Conservation (phyloP, 129 eudicot species). For the Chrysanthemum seticuspe region DNA sequence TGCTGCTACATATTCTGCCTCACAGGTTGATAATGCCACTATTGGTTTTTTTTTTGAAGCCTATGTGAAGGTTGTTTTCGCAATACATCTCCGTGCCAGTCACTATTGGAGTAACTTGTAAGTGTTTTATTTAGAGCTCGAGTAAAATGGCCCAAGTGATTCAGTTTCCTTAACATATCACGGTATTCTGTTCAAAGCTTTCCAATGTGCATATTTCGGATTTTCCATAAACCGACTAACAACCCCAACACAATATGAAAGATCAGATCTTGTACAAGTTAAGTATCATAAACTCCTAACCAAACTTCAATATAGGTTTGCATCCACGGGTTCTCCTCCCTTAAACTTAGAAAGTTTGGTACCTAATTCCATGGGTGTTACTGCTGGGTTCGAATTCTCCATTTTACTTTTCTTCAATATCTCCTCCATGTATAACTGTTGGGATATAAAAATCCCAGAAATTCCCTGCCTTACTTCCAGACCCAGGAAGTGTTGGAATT, state of each 20-base stretch:
- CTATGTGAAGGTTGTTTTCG: neutral
- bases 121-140: neutral
- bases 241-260: neutral
- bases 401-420: neutral
- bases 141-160: neutral
- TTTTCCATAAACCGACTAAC: neutral
- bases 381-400: neutral
- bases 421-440: neutral
- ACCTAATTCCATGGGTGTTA: too few species aligned
- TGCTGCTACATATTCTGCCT: slow-evolving; percentile 21
- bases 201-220: neutral
- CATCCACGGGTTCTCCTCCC: neutral
- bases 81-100: too few species aligned
- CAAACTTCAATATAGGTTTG: neutral
- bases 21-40: too few species aligned
- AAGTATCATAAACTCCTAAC: slow-evolving; percentile 8
- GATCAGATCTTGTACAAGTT: slow-evolving; percentile 7
- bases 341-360: too few species aligned
- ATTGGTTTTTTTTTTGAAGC: neutral
- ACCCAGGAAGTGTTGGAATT: too few species aligned
- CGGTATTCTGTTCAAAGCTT: neutral
- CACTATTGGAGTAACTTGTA: neutral
- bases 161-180: neutral
- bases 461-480: neutral
- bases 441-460: neutral